Evolutionary conservation across 805 yeast species (phyloP).

Genomic region (Kodamaea jinghongensis): DNA sequence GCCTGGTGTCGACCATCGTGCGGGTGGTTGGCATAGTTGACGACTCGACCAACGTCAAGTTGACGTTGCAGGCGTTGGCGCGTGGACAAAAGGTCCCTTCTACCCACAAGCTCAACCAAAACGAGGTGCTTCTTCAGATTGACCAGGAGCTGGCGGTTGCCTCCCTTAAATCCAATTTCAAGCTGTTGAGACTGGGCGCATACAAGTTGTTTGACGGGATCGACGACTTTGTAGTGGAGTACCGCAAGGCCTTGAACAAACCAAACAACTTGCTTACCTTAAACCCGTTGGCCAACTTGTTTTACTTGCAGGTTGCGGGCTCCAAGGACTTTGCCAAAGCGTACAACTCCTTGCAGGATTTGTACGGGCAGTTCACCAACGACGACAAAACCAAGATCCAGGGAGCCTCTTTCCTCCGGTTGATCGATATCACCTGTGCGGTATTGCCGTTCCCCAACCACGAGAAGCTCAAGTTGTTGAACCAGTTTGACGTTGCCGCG

Average conservation of each 20-base stretch:
- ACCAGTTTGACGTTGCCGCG: slow-evolving; percentile 26
- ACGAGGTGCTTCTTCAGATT: slow-evolving; percentile 28
- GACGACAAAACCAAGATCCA: slow-evolving; percentile 11
- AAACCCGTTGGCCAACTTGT: slow-evolving; percentile 58
- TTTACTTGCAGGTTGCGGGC: slow-evolving; percentile 53
- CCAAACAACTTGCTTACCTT: slow-evolving; percentile 39
- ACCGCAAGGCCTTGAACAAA: slow-evolving; percentile 29
- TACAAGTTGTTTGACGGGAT: slow-evolving; percentile 33
- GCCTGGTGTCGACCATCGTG: slow-evolving; percentile 38
- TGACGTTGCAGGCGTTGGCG: slow-evolving; percentile 49
- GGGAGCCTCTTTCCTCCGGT: slow-evolving; percentile 12
- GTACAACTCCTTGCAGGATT: slow-evolving; percentile 37
- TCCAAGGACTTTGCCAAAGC: slow-evolving; percentile 47
- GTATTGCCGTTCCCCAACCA: slow-evolving; percentile 49
- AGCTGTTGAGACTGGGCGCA: slow-evolving; percentile 18
- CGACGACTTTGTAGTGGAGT: slow-evolving; percentile 36
- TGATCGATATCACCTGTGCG: slow-evolving; percentile 47
- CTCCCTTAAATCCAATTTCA: slow-evolving; percentile 17
- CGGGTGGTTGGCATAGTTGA: slow-evolving; percentile 47
- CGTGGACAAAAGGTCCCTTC: slow-evolving; percentile 33
- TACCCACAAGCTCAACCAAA: slow-evolving; percentile 12
- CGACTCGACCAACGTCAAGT: slow-evolving; percentile 40
- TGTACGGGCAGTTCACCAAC: slow-evolving; percentile 24
- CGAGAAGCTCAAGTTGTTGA: slow-evolving; percentile 41
- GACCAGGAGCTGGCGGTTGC: slow-evolving; percentile 21